phyloP scores from a whole-genome alignment of 1,284 basidiomycete species.

The Heterobasidion annosum region DNA sequence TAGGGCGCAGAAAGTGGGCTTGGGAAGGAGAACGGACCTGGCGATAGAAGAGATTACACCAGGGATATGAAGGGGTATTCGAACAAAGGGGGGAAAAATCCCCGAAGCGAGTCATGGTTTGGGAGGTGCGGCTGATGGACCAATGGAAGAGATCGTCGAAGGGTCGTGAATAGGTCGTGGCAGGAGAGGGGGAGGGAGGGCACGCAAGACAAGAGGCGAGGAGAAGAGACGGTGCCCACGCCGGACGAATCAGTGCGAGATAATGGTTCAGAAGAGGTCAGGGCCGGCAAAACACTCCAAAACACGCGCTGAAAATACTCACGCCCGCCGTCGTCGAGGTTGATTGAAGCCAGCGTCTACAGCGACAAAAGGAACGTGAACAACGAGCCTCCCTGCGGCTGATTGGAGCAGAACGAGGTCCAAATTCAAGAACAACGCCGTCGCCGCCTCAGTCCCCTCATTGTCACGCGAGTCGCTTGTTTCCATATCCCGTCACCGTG shows the following conservation, averaged over 20 bases:
- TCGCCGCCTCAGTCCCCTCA: too few relatives aligned
- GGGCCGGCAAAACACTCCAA: not conserved
- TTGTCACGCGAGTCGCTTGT: too few relatives aligned
- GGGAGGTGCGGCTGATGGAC: not conserved
- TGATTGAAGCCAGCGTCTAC: not conserved
- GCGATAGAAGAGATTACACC: slow-evolving; percentile 66
- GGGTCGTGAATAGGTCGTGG: not conserved
- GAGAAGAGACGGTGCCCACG: not conserved
- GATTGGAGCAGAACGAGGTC: too few relatives aligned
- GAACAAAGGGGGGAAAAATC: slow-evolving; percentile 51
- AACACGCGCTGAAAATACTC: not conserved
- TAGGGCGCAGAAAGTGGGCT: too few relatives aligned
- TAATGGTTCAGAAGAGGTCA: not conserved
- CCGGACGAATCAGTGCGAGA: not conserved
- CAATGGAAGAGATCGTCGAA: slow-evolving; percentile 3
- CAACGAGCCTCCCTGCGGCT: not conserved
- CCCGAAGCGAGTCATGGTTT: slow-evolving; percentile 44
- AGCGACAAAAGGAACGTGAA: not conserved
- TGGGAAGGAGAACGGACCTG: slow-evolving; percentile 27
- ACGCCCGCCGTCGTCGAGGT: not conserved
- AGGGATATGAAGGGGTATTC: slow-evolving; percentile 52
- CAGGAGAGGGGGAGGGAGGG: not conserved
- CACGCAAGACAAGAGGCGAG: not conserved
- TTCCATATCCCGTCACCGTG: too few relatives aligned
- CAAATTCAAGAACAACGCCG: too few relatives aligned